These are phyloP conservation scores for Lactarius psammicola DNA, from an alignment of 768 basidiomycete genomes.

Conservation along the genomic window DNA sequence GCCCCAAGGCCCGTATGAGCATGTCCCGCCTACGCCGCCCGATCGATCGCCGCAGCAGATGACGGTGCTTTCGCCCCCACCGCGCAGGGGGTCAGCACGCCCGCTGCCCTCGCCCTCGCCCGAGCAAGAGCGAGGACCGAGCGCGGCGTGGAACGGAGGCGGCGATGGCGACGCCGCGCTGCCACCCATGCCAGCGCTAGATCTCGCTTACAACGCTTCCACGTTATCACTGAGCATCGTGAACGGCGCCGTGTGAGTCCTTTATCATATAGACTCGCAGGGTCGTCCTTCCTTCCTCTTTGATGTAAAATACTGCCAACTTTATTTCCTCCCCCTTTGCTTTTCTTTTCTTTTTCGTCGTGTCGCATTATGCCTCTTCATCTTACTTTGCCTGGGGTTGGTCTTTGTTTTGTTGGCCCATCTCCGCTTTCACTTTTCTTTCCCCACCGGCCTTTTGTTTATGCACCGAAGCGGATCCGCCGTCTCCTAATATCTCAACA, in stretches of 20 bases:
- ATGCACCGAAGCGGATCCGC: slow-evolving; percentile 9
- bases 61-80: slow-evolving; percentile 60
- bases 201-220: slow-evolving; percentile 26
- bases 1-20: slow-evolving; percentile 32
- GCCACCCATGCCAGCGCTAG: slow-evolving; percentile 16
- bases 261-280: too few relatives aligned
- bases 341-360: neutral
- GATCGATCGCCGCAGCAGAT: slow-evolving; percentile 39
- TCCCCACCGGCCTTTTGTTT: neutral
- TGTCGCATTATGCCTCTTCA: neutral
- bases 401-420: neutral
- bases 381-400: neutral
- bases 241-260: slow-evolving; percentile 23
- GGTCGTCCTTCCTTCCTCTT: neutral
- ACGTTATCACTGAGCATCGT: slow-evolving; percentile 28
- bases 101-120: slow-evolving; percentile 23
- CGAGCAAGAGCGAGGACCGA: slow-evolving; percentile 15
- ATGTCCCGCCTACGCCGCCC: slow-evolving; percentile 30
- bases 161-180: neutral
- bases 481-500: slow-evolving; percentile 7
- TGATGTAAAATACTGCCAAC: neutral
- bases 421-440: neutral
- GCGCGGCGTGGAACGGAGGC: slow-evolving; percentile 5
- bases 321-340: neutral
- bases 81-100: slow-evolving; percentile 50